Evolutionary conservation across 2,329 filamentous ascomycete species (phyloP), one percentile per base, ranked within the genome.

Genomic region (Cladosporium cucumerinum): DNA sequence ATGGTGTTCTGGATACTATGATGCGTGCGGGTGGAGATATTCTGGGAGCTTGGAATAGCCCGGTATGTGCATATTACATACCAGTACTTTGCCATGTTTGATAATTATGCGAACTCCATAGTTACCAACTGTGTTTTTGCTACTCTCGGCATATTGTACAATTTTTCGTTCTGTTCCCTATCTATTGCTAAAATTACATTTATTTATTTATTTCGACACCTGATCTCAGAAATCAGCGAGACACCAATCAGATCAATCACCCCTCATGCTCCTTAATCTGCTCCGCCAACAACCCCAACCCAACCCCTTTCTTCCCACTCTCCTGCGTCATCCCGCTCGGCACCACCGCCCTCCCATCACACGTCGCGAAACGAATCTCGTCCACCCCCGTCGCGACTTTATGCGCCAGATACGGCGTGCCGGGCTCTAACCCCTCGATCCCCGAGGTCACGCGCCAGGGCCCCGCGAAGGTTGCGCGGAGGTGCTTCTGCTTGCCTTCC

Each of bases 241-340:
- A 18, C 1, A n/a, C 7, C 18, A 10, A n/a, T 10, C 39, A 10
- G 3, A 2, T 1, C 28, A n/a, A n/a, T 51, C 48, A 51, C 12
- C n/a, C 26, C 51, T 32, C 51, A 28, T 30, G 26, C 51, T 54
- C 51, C 64, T 65, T 61, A 6, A 69, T 34, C 32, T 63, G 62
- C 39, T 67, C 64, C 16, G 63, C 62, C 60, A 71, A 57, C n/a
- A 49, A 49, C 52, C 66, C 52, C 16, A 69, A 14, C n/a, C 68
- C 71, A 18, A 64, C 63, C 3, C 67, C 69, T 54, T 70, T 67
- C 64, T 67, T 62, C 23, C 67, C 68, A 28, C 69, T 67, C 43
- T 70, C 70, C 28, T 72, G 64, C 16, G 70, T 72, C 16, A 69
- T 71, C 30, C 57, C 63, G 7, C 39, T 57, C 3, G 71, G 71